phyloP scores from a whole-genome alignment of 1,139 yeast genomes.

The Neolecta irregularis region DNA sequence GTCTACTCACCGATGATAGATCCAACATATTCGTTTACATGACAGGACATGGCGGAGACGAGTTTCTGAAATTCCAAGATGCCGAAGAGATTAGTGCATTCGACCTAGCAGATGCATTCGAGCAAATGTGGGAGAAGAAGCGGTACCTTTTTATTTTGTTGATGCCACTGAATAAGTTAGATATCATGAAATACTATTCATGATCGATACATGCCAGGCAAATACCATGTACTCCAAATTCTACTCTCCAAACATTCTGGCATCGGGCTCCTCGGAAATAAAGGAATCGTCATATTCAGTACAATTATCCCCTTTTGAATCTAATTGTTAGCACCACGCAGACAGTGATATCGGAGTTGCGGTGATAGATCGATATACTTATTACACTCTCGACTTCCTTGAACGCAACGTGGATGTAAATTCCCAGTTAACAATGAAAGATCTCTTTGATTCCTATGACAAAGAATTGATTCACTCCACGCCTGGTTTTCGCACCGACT shows the following conservation, averaged over 20 bases:
- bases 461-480: constrained; percentile 77
- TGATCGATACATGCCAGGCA: constrained; percentile 98
- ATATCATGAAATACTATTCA: constrained; percentile 85
- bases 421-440: constrained; percentile 61
- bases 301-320: not conserved
- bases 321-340: constrained; percentile 48
- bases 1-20: constrained; percentile 81
- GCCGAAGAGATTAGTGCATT: constrained; percentile 94
- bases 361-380: constrained; percentile 89
- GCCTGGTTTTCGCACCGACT: constrained; percentile 78
- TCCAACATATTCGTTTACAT: constrained; percentile 85
- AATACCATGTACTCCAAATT: constrained; percentile 90
- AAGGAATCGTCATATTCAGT: constrained; percentile 79
- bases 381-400: constrained; percentile 74
- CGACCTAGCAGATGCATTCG: constrained; percentile 94
- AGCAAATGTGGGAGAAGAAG: constrained; percentile 90
- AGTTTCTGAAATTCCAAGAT: constrained; percentile 90
- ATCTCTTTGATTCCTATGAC: constrained; percentile 69
- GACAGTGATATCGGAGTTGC: constrained; percentile 96
- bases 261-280: constrained; percentile 82
- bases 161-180: not conserved
- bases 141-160: constrained; percentile 24
- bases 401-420: constrained; percentile 47
- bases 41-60: constrained; percentile 99
- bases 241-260: constrained; percentile 80